phyloP scores from a whole-genome alignment of 2,329 filamentous ascomycete genomes.

The Aspergillus texensis region DNA sequence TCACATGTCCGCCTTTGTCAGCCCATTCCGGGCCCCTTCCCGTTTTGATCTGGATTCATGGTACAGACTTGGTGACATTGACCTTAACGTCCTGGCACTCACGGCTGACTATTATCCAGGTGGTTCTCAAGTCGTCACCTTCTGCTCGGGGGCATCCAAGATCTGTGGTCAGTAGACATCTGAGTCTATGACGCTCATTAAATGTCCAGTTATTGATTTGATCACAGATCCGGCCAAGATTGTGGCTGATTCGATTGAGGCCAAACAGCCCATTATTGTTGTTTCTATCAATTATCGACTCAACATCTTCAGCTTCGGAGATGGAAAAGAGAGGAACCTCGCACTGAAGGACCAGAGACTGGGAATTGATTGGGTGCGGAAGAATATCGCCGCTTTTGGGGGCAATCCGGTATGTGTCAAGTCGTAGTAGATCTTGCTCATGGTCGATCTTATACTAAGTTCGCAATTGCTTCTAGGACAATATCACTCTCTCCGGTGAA shows the following conservation, averaged over 20 bases:
- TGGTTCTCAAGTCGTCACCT: slow-evolving; percentile 50
- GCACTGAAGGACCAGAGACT: slow-evolving; percentile 41
- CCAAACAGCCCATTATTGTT: slow-evolving; percentile 43
- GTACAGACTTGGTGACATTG: slow-evolving; percentile 20
- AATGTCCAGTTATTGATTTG: background rate
- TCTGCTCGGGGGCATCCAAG: slow-evolving; percentile 45
- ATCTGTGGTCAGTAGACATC: slow-evolving; percentile 41
- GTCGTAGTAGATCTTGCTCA: background rate
- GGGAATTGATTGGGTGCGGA: slow-evolving; percentile 43
- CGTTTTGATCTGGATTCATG: slow-evolving; percentile 52
- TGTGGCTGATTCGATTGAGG: slow-evolving; percentile 38
- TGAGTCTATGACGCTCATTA: too few species aligned
- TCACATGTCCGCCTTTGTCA: slow-evolving; percentile 32
- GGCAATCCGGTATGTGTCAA: slow-evolving; percentile 39
- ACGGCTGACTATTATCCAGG: slow-evolving; percentile 21
- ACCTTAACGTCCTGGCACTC: background rate
- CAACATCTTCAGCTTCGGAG: slow-evolving; percentile 51
- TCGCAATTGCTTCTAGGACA: slow-evolving; percentile 25
- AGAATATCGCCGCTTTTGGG: slow-evolving; percentile 44
- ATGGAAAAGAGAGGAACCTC: slow-evolving; percentile 44
- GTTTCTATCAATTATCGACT: slow-evolving; percentile 50
- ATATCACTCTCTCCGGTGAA: slow-evolving; percentile 49
- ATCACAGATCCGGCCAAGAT: slow-evolving; percentile 36
- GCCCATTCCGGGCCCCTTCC: slow-evolving; percentile 27
- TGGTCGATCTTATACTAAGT: background rate